Conservation (phyloP, 2,329 filamentous ascomycete species). For the Sclerotinia glacialis region DNA sequence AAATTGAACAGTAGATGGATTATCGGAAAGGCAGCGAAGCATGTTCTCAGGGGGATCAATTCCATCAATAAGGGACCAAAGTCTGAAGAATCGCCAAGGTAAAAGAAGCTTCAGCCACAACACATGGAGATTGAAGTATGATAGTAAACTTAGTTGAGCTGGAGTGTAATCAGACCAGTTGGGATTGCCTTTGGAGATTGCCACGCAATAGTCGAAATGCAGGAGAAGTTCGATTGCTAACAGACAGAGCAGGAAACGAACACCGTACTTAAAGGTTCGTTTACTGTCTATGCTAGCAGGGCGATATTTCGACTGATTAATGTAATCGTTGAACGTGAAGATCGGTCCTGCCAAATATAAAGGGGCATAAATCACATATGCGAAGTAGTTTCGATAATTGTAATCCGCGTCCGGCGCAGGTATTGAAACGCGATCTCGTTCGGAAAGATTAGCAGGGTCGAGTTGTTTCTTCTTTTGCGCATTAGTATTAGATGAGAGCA, state of each 20-base stretch:
- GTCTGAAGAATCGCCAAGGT: conserved; percentile 96
- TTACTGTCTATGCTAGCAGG: conserved; percentile 65
- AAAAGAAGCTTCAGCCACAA: conserved; percentile 98
- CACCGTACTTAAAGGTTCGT: conserved; percentile 75
- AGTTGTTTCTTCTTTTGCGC: conserved; percentile 92
- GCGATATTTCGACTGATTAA: conserved; percentile 76
- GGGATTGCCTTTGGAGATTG: conserved; percentile 78
- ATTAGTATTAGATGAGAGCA: conserved; percentile 51
- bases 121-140: conserved; percentile 93
- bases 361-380: conserved; percentile 86
- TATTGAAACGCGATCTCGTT: conserved; percentile 78
- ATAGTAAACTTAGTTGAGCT: conserved; percentile 82
- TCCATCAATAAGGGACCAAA: conserved; percentile 90
- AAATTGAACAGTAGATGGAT: conserved; percentile 86
- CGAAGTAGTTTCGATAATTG: conserved; percentile 80
- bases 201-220: conserved; percentile 90
- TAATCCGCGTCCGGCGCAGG: conserved; percentile 71
- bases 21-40: conserved; percentile 93
- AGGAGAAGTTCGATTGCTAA: conserved; percentile 88
- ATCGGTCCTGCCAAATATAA: conserved; percentile 92
- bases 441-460: conserved; percentile 80
- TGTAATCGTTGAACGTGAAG: conserved; percentile 96
- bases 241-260: conserved; percentile 77
- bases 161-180: conserved; percentile 82
- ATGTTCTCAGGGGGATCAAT: conserved; percentile 98